A percentile compares a stretch with the other conserved stretches of the same genome.
These are phyloP conservation scores for Candida xiaguanensis DNA, from an alignment of 805 yeast species.

Conservation along the genomic window DNA sequence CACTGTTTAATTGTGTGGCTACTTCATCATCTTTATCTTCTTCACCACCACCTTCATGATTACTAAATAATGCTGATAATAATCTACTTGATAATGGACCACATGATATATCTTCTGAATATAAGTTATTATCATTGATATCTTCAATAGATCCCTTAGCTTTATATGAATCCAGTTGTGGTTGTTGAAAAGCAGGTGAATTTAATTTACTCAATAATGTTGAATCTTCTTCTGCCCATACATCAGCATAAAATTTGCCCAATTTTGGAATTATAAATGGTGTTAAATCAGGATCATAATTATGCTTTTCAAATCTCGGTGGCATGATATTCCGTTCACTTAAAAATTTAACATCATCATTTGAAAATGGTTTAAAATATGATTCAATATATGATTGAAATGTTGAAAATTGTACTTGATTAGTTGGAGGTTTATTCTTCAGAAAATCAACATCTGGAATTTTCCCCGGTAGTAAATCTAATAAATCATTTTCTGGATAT, in stretches of 20 bases:
- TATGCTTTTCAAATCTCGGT: conserved; percentile 38
- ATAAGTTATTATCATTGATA: conserved; percentile 58
- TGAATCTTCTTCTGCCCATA: conserved; percentile 83
- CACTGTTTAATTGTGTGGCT: conserved; percentile 32
- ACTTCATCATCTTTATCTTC: conserved; percentile 25
- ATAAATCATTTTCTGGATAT: conserved; percentile 77
- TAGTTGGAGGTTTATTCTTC: conserved; percentile 62
- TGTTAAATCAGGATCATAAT: conserved; percentile 60
- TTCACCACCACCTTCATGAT: conserved; percentile 27
- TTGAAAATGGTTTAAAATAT: conserved; percentile 70
- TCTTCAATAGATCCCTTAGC: conserved; percentile 62
- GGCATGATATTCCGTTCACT: conserved; percentile 60
- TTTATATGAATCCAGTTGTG: conserved; percentile 38
- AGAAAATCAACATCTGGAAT: conserved; percentile 87
- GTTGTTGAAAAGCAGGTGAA: conserved; percentile 44
- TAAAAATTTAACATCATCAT: conserved; percentile 77
- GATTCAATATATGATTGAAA: conserved; percentile 84
- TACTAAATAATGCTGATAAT: conserved; percentile 70
- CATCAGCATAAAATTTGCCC: conserved; percentile 77
- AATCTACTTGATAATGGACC: conserved; percentile 89
- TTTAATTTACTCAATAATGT: conserved; percentile 40
- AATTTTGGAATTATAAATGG: conserved; percentile 83
- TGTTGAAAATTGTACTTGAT: conserved; percentile 89
- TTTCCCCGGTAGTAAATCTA: conserved; percentile 77
- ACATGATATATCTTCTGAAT: conserved; percentile 73